phyloP scores from a whole-genome alignment of 768 basidiomycete genomes.

The Russula ochroleuca region DNA sequence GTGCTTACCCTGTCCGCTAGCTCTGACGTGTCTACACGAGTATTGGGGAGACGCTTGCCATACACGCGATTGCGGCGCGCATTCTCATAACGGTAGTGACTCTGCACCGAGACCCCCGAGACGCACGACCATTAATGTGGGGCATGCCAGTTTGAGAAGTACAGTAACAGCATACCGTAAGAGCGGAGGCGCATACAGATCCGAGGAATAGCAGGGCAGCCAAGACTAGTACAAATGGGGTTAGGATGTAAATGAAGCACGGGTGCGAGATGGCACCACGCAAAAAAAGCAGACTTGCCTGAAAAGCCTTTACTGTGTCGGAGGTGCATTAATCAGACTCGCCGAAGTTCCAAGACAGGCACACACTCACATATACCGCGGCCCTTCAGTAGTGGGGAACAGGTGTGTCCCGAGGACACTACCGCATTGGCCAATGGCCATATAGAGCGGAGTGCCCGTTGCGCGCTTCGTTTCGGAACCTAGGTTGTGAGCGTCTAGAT shows the following conservation, averaged over 20 bases:
- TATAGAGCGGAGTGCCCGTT: conserved; percentile 71
- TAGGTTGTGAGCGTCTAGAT: conserved; percentile 64
- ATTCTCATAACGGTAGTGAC: conserved; percentile 63
- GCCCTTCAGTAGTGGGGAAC: conserved; percentile 60
- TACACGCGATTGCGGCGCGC: conserved; percentile 48
- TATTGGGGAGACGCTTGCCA: conserved; percentile 46
- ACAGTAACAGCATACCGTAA: conserved; percentile 40
- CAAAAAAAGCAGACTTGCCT: conserved; percentile 34
- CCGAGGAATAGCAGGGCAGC: conserved; percentile 53
- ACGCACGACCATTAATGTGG: background rate
- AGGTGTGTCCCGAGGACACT: conserved; percentile 73
- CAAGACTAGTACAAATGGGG: conserved; percentile 36
- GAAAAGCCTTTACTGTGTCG: conserved; percentile 53
- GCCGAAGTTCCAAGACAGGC: background rate
- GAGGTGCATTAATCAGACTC: background rate
- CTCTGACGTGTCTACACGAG: conserved; percentile 56
- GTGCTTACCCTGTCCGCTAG: conserved; percentile 58
- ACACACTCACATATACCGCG: conserved; percentile 52
- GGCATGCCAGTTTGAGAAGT: background rate
- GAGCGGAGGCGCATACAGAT: conserved; percentile 47
- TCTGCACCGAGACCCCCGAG: conserved; percentile 34
- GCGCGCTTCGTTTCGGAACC: conserved; percentile 77
- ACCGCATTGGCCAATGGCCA: conserved; percentile 76
- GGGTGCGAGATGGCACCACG: background rate
- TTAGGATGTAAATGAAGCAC: conserved; percentile 8